Conservation (phyloP, 2,329 filamentous ascomycete genomes). For the Harringtonia lauricola region DNA sequence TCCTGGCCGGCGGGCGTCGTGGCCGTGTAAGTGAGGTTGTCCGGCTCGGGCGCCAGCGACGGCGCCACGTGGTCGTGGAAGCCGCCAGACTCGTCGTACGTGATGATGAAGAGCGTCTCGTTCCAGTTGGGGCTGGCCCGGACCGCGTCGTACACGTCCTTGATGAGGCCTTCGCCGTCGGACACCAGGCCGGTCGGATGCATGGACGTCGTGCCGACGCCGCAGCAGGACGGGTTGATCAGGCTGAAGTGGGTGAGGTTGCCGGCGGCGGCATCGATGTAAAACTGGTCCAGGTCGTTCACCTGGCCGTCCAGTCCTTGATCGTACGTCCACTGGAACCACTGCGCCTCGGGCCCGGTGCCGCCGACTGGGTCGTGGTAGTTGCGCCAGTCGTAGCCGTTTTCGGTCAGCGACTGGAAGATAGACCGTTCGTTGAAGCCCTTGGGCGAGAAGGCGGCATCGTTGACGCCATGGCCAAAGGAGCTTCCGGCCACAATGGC, state of each 20-base stretch:
- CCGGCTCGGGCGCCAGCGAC: conserved; percentile 26
- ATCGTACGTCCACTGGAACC: conserved; percentile 29
- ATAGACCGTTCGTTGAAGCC: conserved; percentile 21
- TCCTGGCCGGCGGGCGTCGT: conserved; percentile 21
- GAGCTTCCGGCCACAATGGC: conserved; percentile 20
- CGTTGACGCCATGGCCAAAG: conserved; percentile 19
- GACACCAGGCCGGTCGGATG: conserved; percentile 32
- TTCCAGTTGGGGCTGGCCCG: conserved; percentile 33
- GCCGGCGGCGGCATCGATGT: conserved; percentile 30
- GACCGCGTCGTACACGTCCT: conserved; percentile 32
- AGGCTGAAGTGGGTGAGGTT: conserved; percentile 32
- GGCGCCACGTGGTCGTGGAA: conserved; percentile 35
- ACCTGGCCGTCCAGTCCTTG: conserved; percentile 21
- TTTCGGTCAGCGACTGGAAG: conserved; percentile 29
- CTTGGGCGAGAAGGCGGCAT: conserved; percentile 14
- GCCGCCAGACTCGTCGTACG: conserved; percentile 35
- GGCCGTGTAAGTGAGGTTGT: conserved; percentile 24
- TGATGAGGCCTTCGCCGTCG: conserved; percentile 31
- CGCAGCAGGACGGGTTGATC: conserved; percentile 39
- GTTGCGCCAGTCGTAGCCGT: conserved; percentile 31
- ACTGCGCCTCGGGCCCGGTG: conserved; percentile 28
- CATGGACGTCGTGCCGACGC: conserved; percentile 29
- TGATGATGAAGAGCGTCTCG: conserved; percentile 32
- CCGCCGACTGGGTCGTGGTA: conserved; percentile 25
- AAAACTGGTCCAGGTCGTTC: conserved; percentile 26